Percentiles rank a stretch among this genome's conserved stretches.
These are phyloP conservation scores for Salmacisia buchloeana DNA, from an alignment of 1,284 basidiomycete genomes.

Conservation along the genomic window DNA sequence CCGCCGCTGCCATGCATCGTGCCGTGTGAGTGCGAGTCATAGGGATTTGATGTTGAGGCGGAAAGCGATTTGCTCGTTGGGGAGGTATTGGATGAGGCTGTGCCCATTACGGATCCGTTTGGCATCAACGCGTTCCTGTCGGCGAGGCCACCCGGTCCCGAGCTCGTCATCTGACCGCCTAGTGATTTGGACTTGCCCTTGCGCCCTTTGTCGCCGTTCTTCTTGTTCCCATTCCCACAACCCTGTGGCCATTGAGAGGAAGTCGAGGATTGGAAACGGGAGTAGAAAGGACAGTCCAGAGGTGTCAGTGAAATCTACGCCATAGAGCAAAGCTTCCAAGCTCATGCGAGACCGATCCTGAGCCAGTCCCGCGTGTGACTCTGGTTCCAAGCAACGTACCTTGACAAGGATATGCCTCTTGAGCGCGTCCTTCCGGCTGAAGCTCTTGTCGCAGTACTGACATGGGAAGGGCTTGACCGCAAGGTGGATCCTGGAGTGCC, in stretches of 20 bases:
- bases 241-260: conserved; percentile 11
- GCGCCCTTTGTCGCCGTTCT: conserved; percentile 17
- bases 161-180: too few relatives aligned
- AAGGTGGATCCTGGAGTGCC: conserved; percentile 44
- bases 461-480: conserved; percentile 43
- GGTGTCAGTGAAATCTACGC: too few relatives aligned
- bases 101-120: background rate
- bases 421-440: conserved; percentile 42
- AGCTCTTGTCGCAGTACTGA: conserved; percentile 35
- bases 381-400: too few relatives aligned
- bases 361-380: too few relatives aligned
- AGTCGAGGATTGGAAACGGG: too few relatives aligned
- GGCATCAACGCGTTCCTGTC: background rate
- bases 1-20: too few relatives aligned
- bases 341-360: too few relatives aligned
- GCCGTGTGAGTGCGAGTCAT: too few relatives aligned
- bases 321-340: too few relatives aligned
- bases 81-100: background rate
- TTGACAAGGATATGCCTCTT: conserved; percentile 41
- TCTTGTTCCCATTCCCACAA: conserved; percentile 31
- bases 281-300: too few relatives aligned
- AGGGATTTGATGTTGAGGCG: background rate
- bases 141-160: too few relatives aligned
- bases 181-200: background rate
- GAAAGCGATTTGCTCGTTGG: background rate